phyloP scores from a whole-genome alignment of 2,329 filamentous ascomycete species.

The Hirsutella thompsonii region DNA sequence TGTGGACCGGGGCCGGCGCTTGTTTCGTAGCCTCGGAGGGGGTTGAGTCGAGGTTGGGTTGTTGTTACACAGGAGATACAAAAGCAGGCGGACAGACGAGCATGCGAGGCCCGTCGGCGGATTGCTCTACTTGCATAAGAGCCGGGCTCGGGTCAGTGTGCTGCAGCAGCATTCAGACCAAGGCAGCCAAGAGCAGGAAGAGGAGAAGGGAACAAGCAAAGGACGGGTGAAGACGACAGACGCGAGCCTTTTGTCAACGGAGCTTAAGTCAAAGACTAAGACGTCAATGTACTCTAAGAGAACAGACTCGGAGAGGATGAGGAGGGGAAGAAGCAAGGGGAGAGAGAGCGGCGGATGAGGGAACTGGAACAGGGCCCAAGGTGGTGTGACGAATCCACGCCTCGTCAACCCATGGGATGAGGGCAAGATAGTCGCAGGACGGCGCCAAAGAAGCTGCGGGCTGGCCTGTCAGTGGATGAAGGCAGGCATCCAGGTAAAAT shows the following conservation, averaged over 20 bases:
- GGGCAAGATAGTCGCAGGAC: constrained; percentile 23
- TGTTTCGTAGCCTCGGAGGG: constrained; percentile 4
- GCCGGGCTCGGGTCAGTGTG: not conserved
- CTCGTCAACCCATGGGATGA: constrained; percentile 4
- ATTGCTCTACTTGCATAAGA: not conserved
- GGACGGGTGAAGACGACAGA: too few relatives aligned
- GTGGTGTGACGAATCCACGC: constrained; percentile 21
- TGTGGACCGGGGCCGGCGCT: constrained; percentile 5
- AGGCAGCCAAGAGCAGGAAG: not conserved
- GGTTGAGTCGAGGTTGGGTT: constrained; percentile 2
- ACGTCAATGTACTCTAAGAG: not conserved
- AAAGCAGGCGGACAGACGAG: constrained; percentile 1
- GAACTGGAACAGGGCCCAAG: constrained; percentile 1
- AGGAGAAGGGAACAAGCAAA: not conserved
- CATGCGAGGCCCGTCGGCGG: not conserved
- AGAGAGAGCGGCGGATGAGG: not conserved
- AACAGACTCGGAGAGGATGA: not conserved
- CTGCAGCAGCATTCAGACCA: not conserved
- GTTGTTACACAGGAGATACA: constrained; percentile 2
- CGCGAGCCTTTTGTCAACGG: too few relatives aligned
- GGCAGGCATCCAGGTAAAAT: constrained; percentile 28
- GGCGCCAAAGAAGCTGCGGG: constrained; percentile 27
- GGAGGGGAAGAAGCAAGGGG: not conserved
- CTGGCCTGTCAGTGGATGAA: constrained; percentile 29
- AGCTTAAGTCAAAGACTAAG: not conserved